A percentile compares a stretch with the other conserved stretches of the same genome.
Conservation (phyloP, 2,329 filamentous ascomycete genomes). For the Plectosphaerella cucumerina region DNA sequence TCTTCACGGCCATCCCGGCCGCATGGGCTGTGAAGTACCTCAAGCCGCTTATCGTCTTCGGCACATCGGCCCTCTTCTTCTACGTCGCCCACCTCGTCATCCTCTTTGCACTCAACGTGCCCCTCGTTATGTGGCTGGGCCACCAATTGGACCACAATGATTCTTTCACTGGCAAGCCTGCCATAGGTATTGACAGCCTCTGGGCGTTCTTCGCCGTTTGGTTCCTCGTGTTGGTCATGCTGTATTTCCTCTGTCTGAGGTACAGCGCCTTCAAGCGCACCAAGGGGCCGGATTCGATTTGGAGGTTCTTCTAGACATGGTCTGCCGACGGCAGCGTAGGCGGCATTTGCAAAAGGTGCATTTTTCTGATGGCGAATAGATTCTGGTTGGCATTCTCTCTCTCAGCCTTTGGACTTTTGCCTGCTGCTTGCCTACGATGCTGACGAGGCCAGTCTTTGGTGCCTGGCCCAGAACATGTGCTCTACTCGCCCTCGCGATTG, state of each 20-base stretch:
- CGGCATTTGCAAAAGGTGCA: no score
- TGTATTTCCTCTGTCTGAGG: conserved; percentile 37
- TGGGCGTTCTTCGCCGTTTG: conserved; percentile 32
- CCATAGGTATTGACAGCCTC: conserved; percentile 29
- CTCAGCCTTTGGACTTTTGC: no score
- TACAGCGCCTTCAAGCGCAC: conserved; percentile 39
- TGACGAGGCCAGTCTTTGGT: no score
- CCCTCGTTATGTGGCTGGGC: conserved; percentile 26
- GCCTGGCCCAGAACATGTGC: no score
- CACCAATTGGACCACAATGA: conserved; percentile 22
- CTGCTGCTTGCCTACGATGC: no score
- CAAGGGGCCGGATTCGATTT: conserved; percentile 36
- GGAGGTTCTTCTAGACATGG: conserved; percentile 36
- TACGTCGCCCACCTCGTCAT: conserved; percentile 34
- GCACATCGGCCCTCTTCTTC: conserved; percentile 43
- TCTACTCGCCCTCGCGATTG: no score
- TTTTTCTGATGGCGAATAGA: no score
- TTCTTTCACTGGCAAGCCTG: conserved; percentile 17
- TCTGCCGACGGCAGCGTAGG: background rate
- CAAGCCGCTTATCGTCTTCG: conserved; percentile 34
- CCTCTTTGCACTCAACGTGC: conserved; percentile 20
- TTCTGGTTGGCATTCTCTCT: no score
- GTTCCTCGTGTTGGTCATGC: conserved; percentile 25
- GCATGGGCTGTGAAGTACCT: conserved; percentile 21
- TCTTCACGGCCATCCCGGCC: conserved; percentile 28